Evolutionary conservation across 352 stramenopile genomes (phyloP), one percentile per base, ranked within the genome.

Genomic region (Phytophthora uliginosa): DNA sequence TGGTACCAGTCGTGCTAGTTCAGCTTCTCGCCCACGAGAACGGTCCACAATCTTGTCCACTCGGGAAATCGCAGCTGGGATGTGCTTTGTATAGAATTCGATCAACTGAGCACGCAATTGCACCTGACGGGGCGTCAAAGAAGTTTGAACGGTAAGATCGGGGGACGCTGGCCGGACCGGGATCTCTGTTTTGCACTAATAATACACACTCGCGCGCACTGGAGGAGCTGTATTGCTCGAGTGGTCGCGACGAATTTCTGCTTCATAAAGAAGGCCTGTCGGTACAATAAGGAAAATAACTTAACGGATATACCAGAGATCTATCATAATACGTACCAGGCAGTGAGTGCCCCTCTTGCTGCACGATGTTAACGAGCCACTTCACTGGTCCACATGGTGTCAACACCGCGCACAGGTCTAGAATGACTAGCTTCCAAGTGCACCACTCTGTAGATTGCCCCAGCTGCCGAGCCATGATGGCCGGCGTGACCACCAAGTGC

Each of bases 331-430:
- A 55, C 48, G n/a, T 74, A 93, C 89, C 97, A 68, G 97, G 97
- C 18, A 99, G 87, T 0, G 91, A 84, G 0, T 89, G 84, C 13
- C 90, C 89, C 72, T 97, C 86, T 59, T 98, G 85, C 64, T 99
- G 93, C 63, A 99, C 97, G 2, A 99, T 80, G 57, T 99, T 95
- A 12, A 97, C 95, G 15, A 99, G 84, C 60, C 93, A 97, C 66
- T 99, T 99, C 26, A 99, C 77, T 22, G 98, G 98, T 5, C 98
- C 98, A 81, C 97, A 99, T 0, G 98, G 98, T n/a, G 97, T 99
- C n/a, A 99, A 79, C 8, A 99, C 98, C 3, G 98, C 98, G 71
- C 96, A 99, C n/a, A 99, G 79, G 83, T 99, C 98, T 99, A 99
- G 40, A 99, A 92, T 1, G 97, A 98, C 85, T 4, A 98, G 74